phyloP scores from a whole-genome alignment of 164 flowering plant species.

The Sedum album region DNA sequence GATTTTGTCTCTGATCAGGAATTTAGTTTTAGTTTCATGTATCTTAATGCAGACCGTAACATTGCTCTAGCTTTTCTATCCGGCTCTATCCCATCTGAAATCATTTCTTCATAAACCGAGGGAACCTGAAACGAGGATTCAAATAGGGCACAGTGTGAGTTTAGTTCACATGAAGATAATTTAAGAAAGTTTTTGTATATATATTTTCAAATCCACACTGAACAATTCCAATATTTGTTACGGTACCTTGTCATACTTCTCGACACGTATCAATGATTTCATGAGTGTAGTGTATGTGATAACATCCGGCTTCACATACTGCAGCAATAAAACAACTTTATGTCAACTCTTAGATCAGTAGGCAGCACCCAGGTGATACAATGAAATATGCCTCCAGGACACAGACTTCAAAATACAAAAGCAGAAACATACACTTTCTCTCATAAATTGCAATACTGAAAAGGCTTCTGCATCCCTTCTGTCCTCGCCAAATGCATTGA shows the following conservation, averaged over 20 bases:
- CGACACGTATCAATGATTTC: conserved; percentile 89
- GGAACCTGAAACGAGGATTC: conserved; percentile 57
- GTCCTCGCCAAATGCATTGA: conserved; percentile 97
- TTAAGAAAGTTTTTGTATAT: neutral
- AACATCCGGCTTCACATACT: conserved; percentile 89
- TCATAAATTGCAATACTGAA: conserved; percentile 81
- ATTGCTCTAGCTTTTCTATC: conserved; percentile 87
- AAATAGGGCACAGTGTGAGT: neutral
- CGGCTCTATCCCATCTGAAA: conserved; percentile 68
- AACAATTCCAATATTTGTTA: too few relatives aligned
- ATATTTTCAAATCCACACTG: neutral
- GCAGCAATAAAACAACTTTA: conserved; percentile 17
- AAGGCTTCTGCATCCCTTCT: conserved; percentile 88
- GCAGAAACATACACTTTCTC: conserved; percentile 70
- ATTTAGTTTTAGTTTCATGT: conserved; percentile 59
- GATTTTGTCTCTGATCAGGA: conserved; percentile 14
- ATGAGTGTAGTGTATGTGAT: conserved; percentile 92
- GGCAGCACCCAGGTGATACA: neutral
- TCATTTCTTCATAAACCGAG: conserved; percentile 85
- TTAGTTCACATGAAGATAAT: neutral
- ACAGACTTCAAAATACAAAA: neutral
- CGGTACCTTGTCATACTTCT: conserved; percentile 78
- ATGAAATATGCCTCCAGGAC: neutral
- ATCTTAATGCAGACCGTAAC: conserved; percentile 86
- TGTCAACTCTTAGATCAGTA: neutral